A percentile compares a stretch with the other conserved stretches of the same genome.
phyloP scores from a whole-genome alignment of 495 filamentous ascomycete species.

The Neurospora sp. region DNA sequence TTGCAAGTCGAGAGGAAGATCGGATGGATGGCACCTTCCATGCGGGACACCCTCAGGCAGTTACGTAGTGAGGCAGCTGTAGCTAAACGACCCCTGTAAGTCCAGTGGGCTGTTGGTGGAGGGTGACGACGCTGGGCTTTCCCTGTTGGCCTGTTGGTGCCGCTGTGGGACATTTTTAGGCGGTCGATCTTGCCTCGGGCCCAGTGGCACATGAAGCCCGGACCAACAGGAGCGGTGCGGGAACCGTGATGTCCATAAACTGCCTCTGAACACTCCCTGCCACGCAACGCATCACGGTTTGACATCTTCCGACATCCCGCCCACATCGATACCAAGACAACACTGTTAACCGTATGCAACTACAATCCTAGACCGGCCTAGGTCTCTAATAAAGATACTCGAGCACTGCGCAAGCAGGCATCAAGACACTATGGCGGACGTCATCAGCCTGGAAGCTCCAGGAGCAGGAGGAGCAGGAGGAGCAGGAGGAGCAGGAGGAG shows the following conservation, averaged over 20 bases:
- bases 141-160: neutral
- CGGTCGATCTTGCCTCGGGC: neutral
- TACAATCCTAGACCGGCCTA: neutral
- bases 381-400: slow-evolving; percentile 6
- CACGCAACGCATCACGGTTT: neutral
- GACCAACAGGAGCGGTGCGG: neutral
- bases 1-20: neutral
- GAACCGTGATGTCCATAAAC: neutral
- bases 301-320: neutral
- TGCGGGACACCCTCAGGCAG: neutral
- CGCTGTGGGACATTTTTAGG: neutral
- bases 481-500: slow-evolving; percentile 9
- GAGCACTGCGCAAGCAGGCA: slow-evolving; percentile 5
- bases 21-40: neutral
- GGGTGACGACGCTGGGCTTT: neutral
- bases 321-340: neutral
- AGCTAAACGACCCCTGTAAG: neutral
- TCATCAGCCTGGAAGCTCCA: slow-evolving; percentile 12
- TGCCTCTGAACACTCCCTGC: neutral
- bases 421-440: slow-evolving; percentile 21
- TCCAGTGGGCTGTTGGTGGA: neutral
- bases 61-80: neutral
- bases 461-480: slow-evolving; percentile 11
- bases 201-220: neutral
- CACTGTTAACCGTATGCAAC: neutral